These are phyloP conservation scores for Stagonosporopsis chrysanthemi DNA, from an alignment of 2,329 filamentous ascomycete genomes.

Conservation along the genomic window DNA sequence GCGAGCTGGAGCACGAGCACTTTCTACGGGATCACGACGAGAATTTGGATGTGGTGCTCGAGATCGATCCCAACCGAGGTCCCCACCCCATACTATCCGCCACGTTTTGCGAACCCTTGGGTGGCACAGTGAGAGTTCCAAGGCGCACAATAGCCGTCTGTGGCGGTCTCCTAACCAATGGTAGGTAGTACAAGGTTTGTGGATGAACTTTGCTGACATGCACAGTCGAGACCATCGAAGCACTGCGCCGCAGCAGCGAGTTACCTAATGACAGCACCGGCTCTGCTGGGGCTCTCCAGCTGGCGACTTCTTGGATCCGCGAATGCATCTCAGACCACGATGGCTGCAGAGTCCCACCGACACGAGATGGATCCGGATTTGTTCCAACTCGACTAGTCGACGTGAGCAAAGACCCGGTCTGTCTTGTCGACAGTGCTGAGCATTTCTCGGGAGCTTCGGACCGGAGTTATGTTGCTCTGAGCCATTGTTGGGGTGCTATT, in stretches of 20 bases:
- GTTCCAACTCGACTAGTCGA: background rate
- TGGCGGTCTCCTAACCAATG: background rate
- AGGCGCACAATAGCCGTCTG: background rate
- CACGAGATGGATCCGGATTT: background rate
- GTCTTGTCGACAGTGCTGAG: background rate
- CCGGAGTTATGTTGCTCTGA: constrained; percentile 28
- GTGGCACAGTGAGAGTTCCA: background rate
- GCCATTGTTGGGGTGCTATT: constrained; percentile 35
- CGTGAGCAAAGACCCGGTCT: background rate
- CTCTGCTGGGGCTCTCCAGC: constrained; percentile 27
- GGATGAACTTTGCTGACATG: background rate
- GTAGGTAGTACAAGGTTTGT: background rate
- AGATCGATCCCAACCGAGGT: constrained; percentile 15
- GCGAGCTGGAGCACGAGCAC: constrained; percentile 13
- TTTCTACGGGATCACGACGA: constrained; percentile 23
- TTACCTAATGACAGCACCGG: constrained; percentile 24
- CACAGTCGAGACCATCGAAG: constrained; percentile 3
- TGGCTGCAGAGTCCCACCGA: constrained; percentile 11
- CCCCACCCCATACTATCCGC: constrained; percentile 25
- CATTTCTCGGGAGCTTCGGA: background rate
- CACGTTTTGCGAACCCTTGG: constrained; percentile 15
- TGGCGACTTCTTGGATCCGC: constrained; percentile 29
- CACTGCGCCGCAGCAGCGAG: constrained; percentile 11
- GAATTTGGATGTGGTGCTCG: constrained; percentile 21
- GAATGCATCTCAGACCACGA: constrained; percentile 23